These are phyloP conservation scores for Barnettozyma siamensis DNA, from an alignment of 805 yeast genomes.

Conservation along the genomic window DNA sequence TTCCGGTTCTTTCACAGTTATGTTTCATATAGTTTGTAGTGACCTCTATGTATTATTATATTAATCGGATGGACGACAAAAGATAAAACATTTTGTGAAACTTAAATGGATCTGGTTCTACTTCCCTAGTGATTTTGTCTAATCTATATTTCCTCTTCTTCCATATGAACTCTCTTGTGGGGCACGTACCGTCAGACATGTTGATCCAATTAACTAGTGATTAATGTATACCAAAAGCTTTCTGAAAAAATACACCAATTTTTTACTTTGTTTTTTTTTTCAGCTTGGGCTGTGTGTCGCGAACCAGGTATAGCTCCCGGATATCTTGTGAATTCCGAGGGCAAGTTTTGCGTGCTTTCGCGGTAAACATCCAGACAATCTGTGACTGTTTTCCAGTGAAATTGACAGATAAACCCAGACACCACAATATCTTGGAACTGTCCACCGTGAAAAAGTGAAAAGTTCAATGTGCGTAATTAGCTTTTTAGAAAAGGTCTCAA, in stretches of 20 bases:
- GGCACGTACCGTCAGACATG: conserved; percentile 28
- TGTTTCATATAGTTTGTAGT: no score
- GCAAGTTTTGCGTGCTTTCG: neutral
- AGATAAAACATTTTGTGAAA: no score
- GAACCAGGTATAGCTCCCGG: conserved; percentile 1
- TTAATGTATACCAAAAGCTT: neutral
- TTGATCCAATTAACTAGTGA: conserved; percentile 13
- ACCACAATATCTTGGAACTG: conserved; percentile 1
- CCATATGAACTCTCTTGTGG: neutral
- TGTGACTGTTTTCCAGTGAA: conserved; percentile 1
- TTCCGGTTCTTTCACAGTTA: no score
- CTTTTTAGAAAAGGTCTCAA: neutral
- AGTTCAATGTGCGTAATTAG: conserved; percentile 1
- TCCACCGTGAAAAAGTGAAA: conserved; percentile 8
- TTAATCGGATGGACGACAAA: no score
- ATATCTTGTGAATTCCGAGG: neutral
- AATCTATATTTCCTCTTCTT: no score
- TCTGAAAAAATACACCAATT: conserved; percentile 1
- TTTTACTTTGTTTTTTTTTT: conserved; percentile 6
- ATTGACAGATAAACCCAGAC: conserved; percentile 2
- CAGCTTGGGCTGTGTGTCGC: conserved; percentile 8
- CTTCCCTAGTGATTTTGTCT: no score
- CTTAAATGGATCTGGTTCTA: no score
- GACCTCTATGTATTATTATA: no score
- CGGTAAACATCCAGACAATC: conserved; percentile 2